Evolutionary conservation across 108 stramenopile genomes (phyloP), one percentile per base, ranked within the genome.

Genomic region (Cyclotella sp.): DNA sequence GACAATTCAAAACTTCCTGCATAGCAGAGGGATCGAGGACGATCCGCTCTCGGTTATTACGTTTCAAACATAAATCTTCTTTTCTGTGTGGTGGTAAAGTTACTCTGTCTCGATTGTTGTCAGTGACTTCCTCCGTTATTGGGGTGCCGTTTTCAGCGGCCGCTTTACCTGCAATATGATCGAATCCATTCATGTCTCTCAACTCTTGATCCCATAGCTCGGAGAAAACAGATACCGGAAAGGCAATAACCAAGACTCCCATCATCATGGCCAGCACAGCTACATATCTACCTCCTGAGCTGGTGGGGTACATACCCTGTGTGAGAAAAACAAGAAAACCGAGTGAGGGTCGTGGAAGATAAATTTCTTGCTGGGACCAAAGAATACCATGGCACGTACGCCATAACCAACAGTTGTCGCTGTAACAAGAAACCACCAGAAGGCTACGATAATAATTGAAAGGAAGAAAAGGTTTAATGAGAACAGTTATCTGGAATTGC

Each of bases 361-460:
- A 27, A 5, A 27, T 14, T 58, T 27, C 24, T 27, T 22, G 3
- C 22, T 27, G 14, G 13, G 4, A 14, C 13, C 26, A 58, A 58
- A 58, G 27, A 58, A 27, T 22, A 4, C 4, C 18, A 42, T 3
- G 1, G 40, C 12, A 41, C 21, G 6, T 19, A 41, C n/a, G 8
- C 16, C 18, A 42, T 19, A 18, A 9, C 18, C 61, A 63, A n/a
- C 61, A 34, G 89, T 88, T n/a, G 89, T 90, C n/a, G 87, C 87
- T 16, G 92, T 90, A 18, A 90, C 89, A 19, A 93, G 67, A 80
- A 93, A 93, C 92, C 92, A 93, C 86, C 88, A 91, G 76, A 88
- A 87, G 14, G 85, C 75, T 46, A 65, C 9, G 9, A n/a, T n/a
- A n/a, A 9, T n/a, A 16, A 49, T 16, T n/a, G n/a, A 49, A 49